These are phyloP conservation scores for Sisymbrium altissimum DNA, from an alignment of 345 rosid genomes.

Conservation along the genomic window DNA sequence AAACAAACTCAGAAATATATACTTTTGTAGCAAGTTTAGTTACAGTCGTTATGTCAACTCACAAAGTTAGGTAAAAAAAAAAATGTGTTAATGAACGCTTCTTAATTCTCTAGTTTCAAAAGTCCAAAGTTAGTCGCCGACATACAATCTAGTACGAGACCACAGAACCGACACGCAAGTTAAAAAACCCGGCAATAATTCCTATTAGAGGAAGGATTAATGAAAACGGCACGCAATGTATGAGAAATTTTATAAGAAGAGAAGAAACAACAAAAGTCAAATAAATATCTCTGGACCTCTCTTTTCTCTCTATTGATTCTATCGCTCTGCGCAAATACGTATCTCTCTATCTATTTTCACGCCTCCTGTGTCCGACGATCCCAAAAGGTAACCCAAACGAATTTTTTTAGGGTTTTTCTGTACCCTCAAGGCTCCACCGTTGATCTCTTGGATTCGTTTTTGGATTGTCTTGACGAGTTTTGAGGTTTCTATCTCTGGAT, in stretches of 20 bases:
- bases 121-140: conserved; percentile 16
- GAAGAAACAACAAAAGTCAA: conserved; percentile 12
- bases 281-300: conserved; percentile 25
- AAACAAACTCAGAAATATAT: background rate
- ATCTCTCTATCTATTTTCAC: conserved; percentile 10
- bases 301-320: conserved; percentile 33
- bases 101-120: no score
- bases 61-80: no score
- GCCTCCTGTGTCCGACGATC: conserved; percentile 26
- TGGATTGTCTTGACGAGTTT: background rate
- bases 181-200: background rate
- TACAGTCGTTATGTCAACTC: no score
- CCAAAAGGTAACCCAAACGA: conserved; percentile 2
- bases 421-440: background rate
- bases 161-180: conserved; percentile 32
- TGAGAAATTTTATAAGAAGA: background rate
- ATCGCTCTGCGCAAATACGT: conserved; percentile 27
- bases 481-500: background rate
- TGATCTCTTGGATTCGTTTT: conserved; percentile 7
- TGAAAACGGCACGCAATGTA: conserved; percentile 31
- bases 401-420: conserved; percentile 15
- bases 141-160: conserved; percentile 18
- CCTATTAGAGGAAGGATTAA: background rate
- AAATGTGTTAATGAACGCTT: no score
- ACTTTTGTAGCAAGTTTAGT: background rate